Evolutionary conservation across 306 rosid species (phyloP), one percentile per base, ranked within the genome.

Genomic region (Dryas alaskensis): DNA sequence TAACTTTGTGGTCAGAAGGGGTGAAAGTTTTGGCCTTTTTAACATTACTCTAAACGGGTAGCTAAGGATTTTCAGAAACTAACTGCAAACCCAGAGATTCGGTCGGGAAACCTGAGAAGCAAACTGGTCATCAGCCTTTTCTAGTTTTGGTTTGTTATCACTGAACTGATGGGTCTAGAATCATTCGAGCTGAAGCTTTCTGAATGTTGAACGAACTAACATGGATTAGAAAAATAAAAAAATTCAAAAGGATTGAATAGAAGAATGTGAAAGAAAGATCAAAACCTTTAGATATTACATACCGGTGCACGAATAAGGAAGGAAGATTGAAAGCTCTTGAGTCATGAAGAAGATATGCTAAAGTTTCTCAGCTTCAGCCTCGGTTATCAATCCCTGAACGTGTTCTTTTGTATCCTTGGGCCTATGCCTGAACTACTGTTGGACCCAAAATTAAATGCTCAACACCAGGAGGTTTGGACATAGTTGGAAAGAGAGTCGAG

Each of bases 41-140:
- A 85, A 79, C 96, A 89, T 90, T 27, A 83, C 61, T 16, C 42
- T 19, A 57, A 40, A 39, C 17, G 67, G 45, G 74, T 40, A 61
- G 7, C 16, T 51, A 22, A 67, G 16, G 69, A 65, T 67, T 44
- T 46, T 10, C 6, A 25, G 25, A 65, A 76, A 68, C n/a, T 37
- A 46, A 53, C 54, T 53, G 27, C 47, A 40, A 19, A 16, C 37
- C 44, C 68, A 53, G 54, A 63, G 14, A 44, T 22, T 63, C 58
- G 9, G 47, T 63, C 49, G 9, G 47, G 37, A 61, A 31, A 43
- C 65, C 19, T 43, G 25, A 44, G 47, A 13, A 61, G 67, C 46
- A 61, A 61, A 40, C 47, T 40, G 47, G 47, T 22, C 48, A 6
- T 3, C 25, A n/a, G 3, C 67, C 4, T 61, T 61, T 61, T 19